Evolutionary conservation across 2,329 filamentous ascomycete genomes (phyloP), one percentile per base, ranked within the genome.

Genomic region (Aulographum hederae): DNA sequence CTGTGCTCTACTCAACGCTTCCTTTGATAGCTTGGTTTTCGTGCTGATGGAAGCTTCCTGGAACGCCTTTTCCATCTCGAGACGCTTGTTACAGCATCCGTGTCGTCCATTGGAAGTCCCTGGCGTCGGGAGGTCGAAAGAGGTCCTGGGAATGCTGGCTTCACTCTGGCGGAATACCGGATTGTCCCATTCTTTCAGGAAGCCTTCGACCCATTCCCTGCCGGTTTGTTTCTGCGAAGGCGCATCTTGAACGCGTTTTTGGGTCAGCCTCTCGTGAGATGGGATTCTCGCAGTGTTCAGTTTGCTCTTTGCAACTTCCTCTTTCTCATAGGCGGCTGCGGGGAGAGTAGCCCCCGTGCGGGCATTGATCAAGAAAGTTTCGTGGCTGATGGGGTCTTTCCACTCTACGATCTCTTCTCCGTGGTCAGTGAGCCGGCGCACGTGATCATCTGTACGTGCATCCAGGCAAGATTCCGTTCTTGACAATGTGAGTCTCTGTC

Each of bases 161-260:
- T 66, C 57, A 11, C 57, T 48, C 2, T 49, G 49, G n/a, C 63
- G 53, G 46, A 91, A 93, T 1, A 80, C 58, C 0, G 81, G 80
- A 36, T 85, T 92, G 6, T 76, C 53, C 80, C 81, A 92, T 6
- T 58, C 60, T 21, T 61, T 49, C 2, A 82, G 51, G 5, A 86
- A 43, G 5, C 61, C 54, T 6, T 62, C 57, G 3, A 84, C 53
- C 77, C 76, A 82, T 6, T 30, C 30, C 6, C 29, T 20, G 5
- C 36, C 35, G 4, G 32, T 28, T 17, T 2, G n/a, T n/a, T 25
- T 25, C 21, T 8, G n/a, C n/a, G 8, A n/a, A 8, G 21, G 21
- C 8, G 8, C n/a, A 8, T 14, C 27, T 10, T 14, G 8, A n/a
- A 17, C 15, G 10, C 10, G 8, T 28, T 16, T 17, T 10, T n/a